A percentile compares a stretch with the other conserved stretches of the same genome.
These are phyloP conservation scores for Seiridium unicorne DNA, from an alignment of 2,329 filamentous ascomycete genomes.

Conservation along the genomic window DNA sequence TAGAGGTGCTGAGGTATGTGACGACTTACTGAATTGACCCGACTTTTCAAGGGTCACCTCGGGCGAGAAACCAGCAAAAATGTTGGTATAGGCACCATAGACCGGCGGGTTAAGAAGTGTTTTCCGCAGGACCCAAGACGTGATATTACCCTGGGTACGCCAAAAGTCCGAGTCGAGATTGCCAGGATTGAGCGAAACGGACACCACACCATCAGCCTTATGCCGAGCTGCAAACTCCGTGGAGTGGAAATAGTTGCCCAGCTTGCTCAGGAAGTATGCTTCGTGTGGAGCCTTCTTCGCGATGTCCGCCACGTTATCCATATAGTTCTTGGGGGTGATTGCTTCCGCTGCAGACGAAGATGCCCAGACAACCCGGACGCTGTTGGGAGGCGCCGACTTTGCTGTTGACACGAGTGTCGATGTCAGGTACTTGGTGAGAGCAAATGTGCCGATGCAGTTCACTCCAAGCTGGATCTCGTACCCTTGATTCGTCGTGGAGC, in stretches of 20 bases:
- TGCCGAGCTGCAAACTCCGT: conserved; percentile 24
- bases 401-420: background rate
- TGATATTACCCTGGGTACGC: conserved; percentile 15
- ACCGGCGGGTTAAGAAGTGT: conserved; percentile 17
- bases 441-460: conserved; percentile 6
- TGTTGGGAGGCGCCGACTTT: background rate
- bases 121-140: conserved; percentile 4
- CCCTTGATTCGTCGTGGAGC: conserved; percentile 1
- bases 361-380: conserved; percentile 26
- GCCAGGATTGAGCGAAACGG: conserved; percentile 24
- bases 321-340: conserved; percentile 6
- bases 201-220: conserved; percentile 18
- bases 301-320: conserved; percentile 6
- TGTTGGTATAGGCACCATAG: conserved; percentile 39
- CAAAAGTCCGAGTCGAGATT: conserved; percentile 25
- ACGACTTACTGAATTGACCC: conserved; percentile 24
- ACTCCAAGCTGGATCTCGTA: conserved; percentile 6
- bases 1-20: too few species aligned
- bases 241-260: conserved; percentile 25
- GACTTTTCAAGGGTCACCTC: conserved; percentile 31
- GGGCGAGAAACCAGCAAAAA: conserved; percentile 36
- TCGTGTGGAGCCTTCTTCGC: conserved; percentile 21
- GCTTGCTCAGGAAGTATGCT: conserved; percentile 27
- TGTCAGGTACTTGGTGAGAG: conserved; percentile 5
- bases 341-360: conserved; percentile 24